A percentile compares a stretch with the other conserved stretches of the same genome.
phyloP scores from a whole-genome alignment of 345 rosid genomes.

The Microcos paniculata region DNA sequence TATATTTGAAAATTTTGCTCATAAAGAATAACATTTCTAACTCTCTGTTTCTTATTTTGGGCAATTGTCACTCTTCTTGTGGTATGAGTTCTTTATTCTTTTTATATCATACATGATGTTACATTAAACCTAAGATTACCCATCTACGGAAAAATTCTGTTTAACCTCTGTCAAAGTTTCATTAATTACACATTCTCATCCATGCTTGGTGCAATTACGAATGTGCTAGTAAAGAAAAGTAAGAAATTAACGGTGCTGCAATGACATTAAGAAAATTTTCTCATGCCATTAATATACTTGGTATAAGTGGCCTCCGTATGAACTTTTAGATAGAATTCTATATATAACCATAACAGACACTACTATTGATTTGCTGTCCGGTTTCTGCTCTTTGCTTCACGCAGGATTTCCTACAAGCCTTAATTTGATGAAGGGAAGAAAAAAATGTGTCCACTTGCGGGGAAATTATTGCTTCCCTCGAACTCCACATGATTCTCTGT shows the following conservation, averaged over 20 bases:
- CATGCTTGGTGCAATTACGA: background rate
- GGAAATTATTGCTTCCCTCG: background rate
- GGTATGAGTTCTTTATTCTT: no score
- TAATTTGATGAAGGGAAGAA: background rate
- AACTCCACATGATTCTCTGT: background rate
- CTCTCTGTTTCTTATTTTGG: background rate
- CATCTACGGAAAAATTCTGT: background rate
- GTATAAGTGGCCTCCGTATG: background rate
- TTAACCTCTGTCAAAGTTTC: background rate
- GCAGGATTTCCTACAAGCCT: background rate
- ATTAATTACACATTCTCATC: background rate
- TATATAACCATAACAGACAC: background rate
- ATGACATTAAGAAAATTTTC: background rate
- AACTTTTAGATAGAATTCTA: background rate
- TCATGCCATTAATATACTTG: background rate
- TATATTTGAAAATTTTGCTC: background rate
- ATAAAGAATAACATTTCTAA: background rate
- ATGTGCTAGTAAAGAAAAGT: background rate
- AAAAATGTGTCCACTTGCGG: background rate
- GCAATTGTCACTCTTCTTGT: background rate
- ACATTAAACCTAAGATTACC: background rate
- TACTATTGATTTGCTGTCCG: background rate
- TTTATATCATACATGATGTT: background rate
- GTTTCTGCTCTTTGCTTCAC: background rate
- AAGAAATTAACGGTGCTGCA: slow-evolving; percentile 2